These are phyloP conservation scores for Sporisorium sorghi DNA, from an alignment of 1,284 basidiomycete genomes.

Conservation along the genomic window DNA sequence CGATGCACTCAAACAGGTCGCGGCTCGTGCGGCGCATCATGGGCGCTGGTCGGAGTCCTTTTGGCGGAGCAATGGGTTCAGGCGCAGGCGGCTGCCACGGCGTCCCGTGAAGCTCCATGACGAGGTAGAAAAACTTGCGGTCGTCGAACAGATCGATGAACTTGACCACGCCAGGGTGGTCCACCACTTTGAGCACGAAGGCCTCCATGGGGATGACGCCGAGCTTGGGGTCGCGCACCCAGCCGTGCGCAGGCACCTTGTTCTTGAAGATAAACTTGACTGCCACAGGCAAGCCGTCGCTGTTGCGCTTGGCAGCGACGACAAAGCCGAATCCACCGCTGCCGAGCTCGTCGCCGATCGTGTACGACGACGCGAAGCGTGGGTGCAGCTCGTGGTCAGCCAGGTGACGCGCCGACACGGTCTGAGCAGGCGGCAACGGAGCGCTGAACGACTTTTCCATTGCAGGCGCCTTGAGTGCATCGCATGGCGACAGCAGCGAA, in stretches of 20 bases:
- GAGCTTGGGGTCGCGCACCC: constrained; percentile 75
- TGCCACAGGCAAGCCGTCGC: constrained; percentile 78
- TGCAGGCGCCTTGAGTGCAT: constrained; percentile 45
- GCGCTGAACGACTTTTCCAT: constrained; percentile 68
- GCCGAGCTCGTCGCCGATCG: constrained; percentile 79
- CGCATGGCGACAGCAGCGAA: constrained; percentile 38
- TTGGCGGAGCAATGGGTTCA: constrained; percentile 15
- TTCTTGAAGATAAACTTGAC: constrained; percentile 92
- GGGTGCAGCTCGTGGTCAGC: constrained; percentile 75
- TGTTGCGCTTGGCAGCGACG: constrained; percentile 65
- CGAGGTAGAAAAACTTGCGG: constrained; percentile 83
- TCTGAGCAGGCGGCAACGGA: constrained; percentile 47
- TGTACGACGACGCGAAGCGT: constrained; percentile 77
- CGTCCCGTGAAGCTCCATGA: constrained; percentile 90
- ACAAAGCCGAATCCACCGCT: constrained; percentile 93
- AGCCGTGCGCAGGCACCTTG: constrained; percentile 82
- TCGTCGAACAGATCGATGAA: constrained; percentile 88
- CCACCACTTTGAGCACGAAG: constrained; percentile 79
- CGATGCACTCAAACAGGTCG: constrained; percentile 93
- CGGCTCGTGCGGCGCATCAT: constrained; percentile 82
- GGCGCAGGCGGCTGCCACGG: constrained; percentile 75
- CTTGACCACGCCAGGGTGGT: constrained; percentile 83
- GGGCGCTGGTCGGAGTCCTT: constrained; percentile 40
- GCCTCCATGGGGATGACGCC: constrained; percentile 80
- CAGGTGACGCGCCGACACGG: constrained; percentile 55